Percentiles rank a stretch among this genome's conserved stretches.
Conservation (phyloP, 106 monocot genomes). For the Amphibolis antarctica region DNA sequence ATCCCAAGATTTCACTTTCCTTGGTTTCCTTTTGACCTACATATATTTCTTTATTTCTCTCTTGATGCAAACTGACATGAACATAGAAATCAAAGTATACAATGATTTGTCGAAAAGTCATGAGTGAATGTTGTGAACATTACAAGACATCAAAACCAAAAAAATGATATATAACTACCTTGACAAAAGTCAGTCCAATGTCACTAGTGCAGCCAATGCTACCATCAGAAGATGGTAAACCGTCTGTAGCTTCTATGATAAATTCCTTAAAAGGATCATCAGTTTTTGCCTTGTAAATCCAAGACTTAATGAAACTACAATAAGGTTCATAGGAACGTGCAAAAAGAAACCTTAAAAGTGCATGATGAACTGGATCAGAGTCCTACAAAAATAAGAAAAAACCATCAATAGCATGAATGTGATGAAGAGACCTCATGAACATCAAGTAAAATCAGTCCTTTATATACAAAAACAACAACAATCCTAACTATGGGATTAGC, state of each 20-base stretch:
- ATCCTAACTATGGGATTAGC: no score
- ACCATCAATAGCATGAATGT: background rate
- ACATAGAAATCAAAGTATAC: no score
- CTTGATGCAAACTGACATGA: no score
- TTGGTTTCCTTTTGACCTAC: no score
- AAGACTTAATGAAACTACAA: conserved; percentile 62
- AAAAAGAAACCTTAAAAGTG: conserved; percentile 78
- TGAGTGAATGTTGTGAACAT: no score
- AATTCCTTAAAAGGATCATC: conserved; percentile 81
- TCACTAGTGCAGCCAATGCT: conserved; percentile 8
- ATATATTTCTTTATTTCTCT: no score
- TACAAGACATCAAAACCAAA: background rate
- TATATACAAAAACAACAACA: no score
- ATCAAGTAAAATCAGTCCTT: no score
- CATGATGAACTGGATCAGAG: conserved; percentile 59
- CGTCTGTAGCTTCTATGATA: conserved; percentile 31
- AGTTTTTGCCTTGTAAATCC: conserved; percentile 73
- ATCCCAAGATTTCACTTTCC: no score
- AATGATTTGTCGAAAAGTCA: no score
- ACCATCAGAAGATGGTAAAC: conserved; percentile 4
- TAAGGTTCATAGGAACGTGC: conserved; percentile 73
- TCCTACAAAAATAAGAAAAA: conserved; percentile 34
- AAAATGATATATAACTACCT: conserved; percentile 34
- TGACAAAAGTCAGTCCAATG: conserved; percentile 21
- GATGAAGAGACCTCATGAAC: background rate